These are phyloP conservation scores for Schizophyllum commune DNA, from an alignment of 1,284 basidiomycete species.

Conservation along the genomic window DNA sequence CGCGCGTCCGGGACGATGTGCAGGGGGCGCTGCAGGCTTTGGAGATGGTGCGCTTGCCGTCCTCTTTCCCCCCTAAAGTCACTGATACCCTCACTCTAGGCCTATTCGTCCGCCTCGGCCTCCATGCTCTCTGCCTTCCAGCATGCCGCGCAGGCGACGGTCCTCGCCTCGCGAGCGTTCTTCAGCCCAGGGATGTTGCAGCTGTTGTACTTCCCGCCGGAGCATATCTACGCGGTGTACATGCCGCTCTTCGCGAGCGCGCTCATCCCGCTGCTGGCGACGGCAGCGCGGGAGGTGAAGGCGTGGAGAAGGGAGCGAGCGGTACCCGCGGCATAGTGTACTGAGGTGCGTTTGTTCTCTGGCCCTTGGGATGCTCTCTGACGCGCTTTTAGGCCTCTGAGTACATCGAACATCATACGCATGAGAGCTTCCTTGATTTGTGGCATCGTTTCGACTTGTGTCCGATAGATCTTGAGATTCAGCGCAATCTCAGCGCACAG, in stretches of 20 bases:
- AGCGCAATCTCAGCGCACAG: too few species aligned
- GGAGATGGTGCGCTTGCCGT: conserved; percentile 45
- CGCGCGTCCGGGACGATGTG: conserved; percentile 69
- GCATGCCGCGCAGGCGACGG: conserved; percentile 51
- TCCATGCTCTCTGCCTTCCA: conserved; percentile 8
- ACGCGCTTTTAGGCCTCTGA: too few species aligned
- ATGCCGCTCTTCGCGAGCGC: conserved; percentile 88
- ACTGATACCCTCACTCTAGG: conserved; percentile 3
- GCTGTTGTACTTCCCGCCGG: conserved; percentile 91
- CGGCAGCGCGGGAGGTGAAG: conserved; percentile 60
- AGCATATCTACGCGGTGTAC: conserved; percentile 94
- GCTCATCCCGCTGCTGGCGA: conserved; percentile 73
- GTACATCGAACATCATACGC: too few species aligned
- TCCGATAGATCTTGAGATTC: too few species aligned
- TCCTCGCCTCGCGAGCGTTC: conserved; percentile 82
- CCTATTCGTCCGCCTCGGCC: conserved; percentile 36
- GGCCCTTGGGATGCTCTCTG: too few species aligned
- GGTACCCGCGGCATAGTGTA: not conserved
- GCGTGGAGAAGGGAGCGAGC: conserved; percentile 42
- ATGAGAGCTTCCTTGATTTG: too few species aligned
- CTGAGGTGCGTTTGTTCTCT: too few species aligned
- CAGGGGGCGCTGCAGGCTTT: conserved; percentile 62
- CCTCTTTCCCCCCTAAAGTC: conserved; percentile 4
- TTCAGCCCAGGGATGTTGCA: conserved; percentile 97
- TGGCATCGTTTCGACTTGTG: too few species aligned